phyloP scores from a whole-genome alignment of 139 green algal species.

The Asterochloris erici region DNA sequence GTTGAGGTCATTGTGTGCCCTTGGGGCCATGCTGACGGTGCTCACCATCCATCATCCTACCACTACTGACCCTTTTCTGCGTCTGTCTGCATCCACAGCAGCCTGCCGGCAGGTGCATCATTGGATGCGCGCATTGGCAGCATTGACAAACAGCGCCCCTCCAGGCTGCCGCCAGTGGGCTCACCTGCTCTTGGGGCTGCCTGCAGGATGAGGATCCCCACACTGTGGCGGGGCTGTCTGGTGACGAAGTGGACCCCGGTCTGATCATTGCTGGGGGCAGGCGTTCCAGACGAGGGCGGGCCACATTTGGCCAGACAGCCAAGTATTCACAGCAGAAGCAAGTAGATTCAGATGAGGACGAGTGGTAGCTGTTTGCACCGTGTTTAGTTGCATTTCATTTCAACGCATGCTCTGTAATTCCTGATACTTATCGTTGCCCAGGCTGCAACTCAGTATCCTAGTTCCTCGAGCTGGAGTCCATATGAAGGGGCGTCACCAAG shows the following conservation, averaged over 20 bases:
- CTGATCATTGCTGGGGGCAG: conserved; percentile 31
- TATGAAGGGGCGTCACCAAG: no score
- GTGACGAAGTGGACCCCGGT: conserved; percentile 29
- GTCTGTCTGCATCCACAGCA: neutral
- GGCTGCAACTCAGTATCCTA: no score
- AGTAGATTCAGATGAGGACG: conserved; percentile 29
- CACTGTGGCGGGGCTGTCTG: conserved; percentile 20
- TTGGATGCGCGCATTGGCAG: neutral
- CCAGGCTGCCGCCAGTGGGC: neutral
- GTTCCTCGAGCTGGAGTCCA: no score
- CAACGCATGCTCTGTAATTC: no score
- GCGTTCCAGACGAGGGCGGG: conserved; percentile 12
- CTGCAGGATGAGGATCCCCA: conserved; percentile 22
- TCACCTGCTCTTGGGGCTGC: neutral
- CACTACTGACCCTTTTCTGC: no score
- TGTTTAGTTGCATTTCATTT: no score
- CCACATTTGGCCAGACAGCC: neutral
- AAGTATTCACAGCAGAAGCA: conserved; percentile 5
- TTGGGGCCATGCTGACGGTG: no score
- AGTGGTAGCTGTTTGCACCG: conserved; percentile 2
- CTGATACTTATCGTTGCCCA: no score
- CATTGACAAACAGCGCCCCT: neutral
- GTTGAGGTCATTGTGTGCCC: no score
- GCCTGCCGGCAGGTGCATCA: neutral
- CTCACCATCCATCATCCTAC: no score